Base-by-base conservation (phyloP, 2,329 filamentous ascomycete genomes). In the Thielaviopsis punctulata region DNA sequence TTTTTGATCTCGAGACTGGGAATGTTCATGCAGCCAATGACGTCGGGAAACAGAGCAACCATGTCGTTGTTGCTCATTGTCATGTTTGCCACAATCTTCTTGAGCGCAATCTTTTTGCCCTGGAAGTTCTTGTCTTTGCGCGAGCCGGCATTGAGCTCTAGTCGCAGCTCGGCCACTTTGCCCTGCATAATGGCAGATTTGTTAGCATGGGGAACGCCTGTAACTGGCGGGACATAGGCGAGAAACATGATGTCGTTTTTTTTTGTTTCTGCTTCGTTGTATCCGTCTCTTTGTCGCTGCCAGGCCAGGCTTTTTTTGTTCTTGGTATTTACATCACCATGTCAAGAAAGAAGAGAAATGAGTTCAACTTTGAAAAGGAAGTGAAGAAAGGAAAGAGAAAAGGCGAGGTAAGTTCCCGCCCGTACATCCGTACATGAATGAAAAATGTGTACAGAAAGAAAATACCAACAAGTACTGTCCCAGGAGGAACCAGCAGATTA, bases 1-100 rank as follows among this genome's bases (percentile, higher is more conserved):
- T 98, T 98, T 77, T 98, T 98, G 69, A 98, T 95, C 69, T 98
- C 92, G 65, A 98, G 71, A 61, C 85, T 94, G 50, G 82, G 84
- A 57, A 98, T 86, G 60, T 86, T 80, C 92, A 98, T 98, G 73
- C 90, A 96, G 57, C 75, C 81, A 60, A 98, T 86, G 55, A 98
- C 84, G 64, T 98, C 92, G 18, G 90, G 88, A 61, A 98, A 98
- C 50, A 98, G 73, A 39, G 87, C 88, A 52, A 96, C 84, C 92
- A 98, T 98, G 67, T 98, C 92, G 64, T 96, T 98, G 70, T 98
- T 98, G 77, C 90, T 96, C 92, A 98, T 98, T 58, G 92, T 98
- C 92, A 98, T 98, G 66, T 98, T 98, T 65, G 92, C 92, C 61
- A 98, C 92, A 60, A 98, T 96, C 76, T 95, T 95, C 77, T 98